Conservation (phyloP, 208 protist genomes). For the Porcisia deanei region DNA sequence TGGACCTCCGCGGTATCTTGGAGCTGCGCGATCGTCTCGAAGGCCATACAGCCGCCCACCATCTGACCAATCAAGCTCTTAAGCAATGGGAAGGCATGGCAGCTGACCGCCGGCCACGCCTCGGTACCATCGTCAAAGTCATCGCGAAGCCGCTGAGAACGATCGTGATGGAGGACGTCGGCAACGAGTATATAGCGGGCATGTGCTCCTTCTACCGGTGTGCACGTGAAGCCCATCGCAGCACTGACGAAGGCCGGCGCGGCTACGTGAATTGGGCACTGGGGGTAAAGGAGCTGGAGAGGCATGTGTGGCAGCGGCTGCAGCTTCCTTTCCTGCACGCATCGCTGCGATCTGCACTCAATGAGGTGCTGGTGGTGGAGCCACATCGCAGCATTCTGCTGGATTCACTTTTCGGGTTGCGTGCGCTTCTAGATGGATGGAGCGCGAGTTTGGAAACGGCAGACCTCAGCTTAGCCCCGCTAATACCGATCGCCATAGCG, state of each 20-base stretch:
- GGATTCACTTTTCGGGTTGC: conserved; percentile 49
- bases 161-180: conserved; percentile 50
- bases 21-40: conserved; percentile 56
- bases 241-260: conserved; percentile 27
- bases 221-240: conserved; percentile 34
- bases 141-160: conserved; percentile 32
- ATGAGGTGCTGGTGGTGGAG: conserved; percentile 52
- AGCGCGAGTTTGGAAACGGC: conserved; percentile 17
- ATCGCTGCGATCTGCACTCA: conserved; percentile 35
- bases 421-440: conserved; percentile 63
- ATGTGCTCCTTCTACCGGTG: conserved; percentile 50
- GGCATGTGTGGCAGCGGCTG: conserved; percentile 36
- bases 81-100: conserved; percentile 33
- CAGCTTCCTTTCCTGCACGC: conserved; percentile 35
- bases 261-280: conserved; percentile 59
- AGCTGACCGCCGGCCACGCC: conserved; percentile 13
- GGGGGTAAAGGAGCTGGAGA: conserved; percentile 43
- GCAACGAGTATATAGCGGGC: conserved; percentile 35
- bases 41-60: conserved; percentile 30
- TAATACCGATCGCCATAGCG: background rate
- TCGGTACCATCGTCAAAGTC: conserved; percentile 49
- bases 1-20: conserved; percentile 43
- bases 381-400: conserved; percentile 58
- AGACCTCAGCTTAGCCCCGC: conserved; percentile 25
- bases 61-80: conserved; percentile 40